A percentile compares a stretch with the other conserved stretches of the same genome.
These are phyloP conservation scores for Martensiomyces pterosporus DNA, from an alignment of 192 early-diverging fungal genomes.

Conservation along the genomic window DNA sequence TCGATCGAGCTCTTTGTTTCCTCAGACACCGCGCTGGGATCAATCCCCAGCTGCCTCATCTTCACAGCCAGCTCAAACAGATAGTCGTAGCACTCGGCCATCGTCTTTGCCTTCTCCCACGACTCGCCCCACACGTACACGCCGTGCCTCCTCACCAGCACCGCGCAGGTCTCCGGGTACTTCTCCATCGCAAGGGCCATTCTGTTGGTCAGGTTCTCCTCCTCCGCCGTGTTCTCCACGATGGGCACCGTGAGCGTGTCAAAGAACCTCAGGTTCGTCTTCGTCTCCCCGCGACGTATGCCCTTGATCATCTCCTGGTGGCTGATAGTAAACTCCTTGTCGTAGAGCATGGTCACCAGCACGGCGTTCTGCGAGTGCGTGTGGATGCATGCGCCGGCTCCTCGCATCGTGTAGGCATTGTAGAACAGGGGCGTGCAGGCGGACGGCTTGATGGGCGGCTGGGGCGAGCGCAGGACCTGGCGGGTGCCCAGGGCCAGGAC, in stretches of 20 bases:
- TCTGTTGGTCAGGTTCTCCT: slow-evolving; percentile 82
- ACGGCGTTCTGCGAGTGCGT: slow-evolving; percentile 96
- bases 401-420: slow-evolving; percentile 82
- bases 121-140: slow-evolving; percentile 96
- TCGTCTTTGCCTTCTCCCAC: slow-evolving; percentile 97
- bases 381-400: slow-evolving; percentile 90
- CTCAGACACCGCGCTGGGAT: slow-evolving; percentile 53
- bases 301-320: slow-evolving; percentile 99
- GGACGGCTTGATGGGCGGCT: slow-evolving; percentile 67
- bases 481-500: slow-evolving; percentile 64
- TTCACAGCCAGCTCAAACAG: slow-evolving; percentile 95
- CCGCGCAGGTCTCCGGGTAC: slow-evolving; percentile 89
- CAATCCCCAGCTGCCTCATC: slow-evolving; percentile 82
- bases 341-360: slow-evolving; percentile 83
- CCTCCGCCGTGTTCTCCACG: slow-evolving; percentile 92
- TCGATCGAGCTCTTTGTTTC: slow-evolving; percentile 1
- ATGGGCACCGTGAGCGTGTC: slow-evolving; percentile 88
- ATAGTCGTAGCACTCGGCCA: slow-evolving; percentile 99
- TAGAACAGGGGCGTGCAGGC: slow-evolving; percentile 96
- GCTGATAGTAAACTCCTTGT: slow-evolving; percentile 77
- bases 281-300: slow-evolving; percentile 70
- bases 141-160: slow-evolving; percentile 91
- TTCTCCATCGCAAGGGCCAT: slow-evolving; percentile 85
- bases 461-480: slow-evolving; percentile 64
- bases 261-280: slow-evolving; percentile 66